phyloP scores from a whole-genome alignment of 2,329 filamentous ascomycete genomes.

The Trichoderma pleuroti region DNA sequence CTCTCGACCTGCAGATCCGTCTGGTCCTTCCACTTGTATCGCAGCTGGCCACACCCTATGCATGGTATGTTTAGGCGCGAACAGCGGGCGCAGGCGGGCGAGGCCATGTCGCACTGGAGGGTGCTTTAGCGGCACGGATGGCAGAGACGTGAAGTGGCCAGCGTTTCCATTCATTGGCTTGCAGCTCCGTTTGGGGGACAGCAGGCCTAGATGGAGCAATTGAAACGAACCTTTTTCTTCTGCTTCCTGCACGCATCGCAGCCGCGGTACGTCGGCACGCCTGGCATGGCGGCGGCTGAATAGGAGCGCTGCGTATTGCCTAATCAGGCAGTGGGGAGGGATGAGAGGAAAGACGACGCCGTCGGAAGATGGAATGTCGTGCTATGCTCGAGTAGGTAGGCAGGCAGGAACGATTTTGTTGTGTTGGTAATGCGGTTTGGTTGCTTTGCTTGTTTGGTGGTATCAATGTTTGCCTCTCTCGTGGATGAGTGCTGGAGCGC shows the following conservation, averaged over 20 bases:
- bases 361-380: not conserved
- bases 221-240: constrained; percentile 48
- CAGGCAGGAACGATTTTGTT: not conserved
- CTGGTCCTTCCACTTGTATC: constrained; percentile 48
- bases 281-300: constrained; percentile 39
- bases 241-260: constrained; percentile 50
- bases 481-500: not conserved
- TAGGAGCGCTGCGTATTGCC: constrained; percentile 9
- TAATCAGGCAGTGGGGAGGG: not conserved
- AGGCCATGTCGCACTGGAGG: constrained; percentile 44
- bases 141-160: not conserved
- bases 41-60: constrained; percentile 43
- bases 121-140: not conserved
- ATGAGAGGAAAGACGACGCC: not conserved
- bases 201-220: not conserved
- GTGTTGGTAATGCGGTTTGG: not conserved
- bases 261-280: constrained; percentile 48
- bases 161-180: not conserved
- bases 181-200: not conserved
- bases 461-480: not conserved
- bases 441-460: not conserved
- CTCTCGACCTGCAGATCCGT: not conserved
- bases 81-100: constrained; percentile 45
- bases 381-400: not conserved
- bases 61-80: constrained; percentile 43